phyloP scores from a whole-genome alignment of 441 rosid genomes.

The Pelargonium cotyledonis region DNA sequence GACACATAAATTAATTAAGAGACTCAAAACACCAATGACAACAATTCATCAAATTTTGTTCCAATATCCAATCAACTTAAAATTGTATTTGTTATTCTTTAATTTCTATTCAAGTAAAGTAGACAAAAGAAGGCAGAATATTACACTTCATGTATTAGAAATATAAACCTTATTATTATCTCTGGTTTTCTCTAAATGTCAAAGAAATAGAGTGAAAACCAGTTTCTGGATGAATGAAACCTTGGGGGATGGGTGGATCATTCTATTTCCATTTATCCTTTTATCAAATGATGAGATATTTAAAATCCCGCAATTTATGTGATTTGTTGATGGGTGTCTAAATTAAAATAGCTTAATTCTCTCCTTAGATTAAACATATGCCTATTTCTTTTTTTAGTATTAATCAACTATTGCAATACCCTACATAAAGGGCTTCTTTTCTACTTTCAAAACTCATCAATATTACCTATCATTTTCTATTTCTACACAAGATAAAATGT shows the following conservation, averaged over 20 bases:
- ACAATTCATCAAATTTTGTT: not conserved
- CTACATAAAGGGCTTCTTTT: too few relatives aligned
- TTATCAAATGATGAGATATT: too few relatives aligned
- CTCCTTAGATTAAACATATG: too few relatives aligned
- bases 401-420: too few relatives aligned
- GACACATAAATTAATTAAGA: not conserved
- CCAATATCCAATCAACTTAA: not conserved
- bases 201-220: not conserved
- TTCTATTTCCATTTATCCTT: too few relatives aligned
- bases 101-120: not conserved
- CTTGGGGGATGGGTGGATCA: not conserved
- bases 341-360: too few relatives aligned
- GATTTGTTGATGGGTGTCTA: too few relatives aligned
- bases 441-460: too few relatives aligned
- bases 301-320: too few relatives aligned
- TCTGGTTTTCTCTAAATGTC: not conserved
- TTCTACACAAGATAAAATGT: too few relatives aligned
- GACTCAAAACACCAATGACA: not conserved
- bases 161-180: not conserved
- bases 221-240: not conserved
- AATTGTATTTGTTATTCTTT: not conserved
- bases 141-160: not conserved
- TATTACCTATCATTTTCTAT: too few relatives aligned
- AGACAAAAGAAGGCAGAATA: slow-evolving; percentile 2
- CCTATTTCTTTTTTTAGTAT: too few relatives aligned